Base-by-base conservation (phyloP, 495 filamentous ascomycete species). In the Aspergillus coremiiformis region DNA sequence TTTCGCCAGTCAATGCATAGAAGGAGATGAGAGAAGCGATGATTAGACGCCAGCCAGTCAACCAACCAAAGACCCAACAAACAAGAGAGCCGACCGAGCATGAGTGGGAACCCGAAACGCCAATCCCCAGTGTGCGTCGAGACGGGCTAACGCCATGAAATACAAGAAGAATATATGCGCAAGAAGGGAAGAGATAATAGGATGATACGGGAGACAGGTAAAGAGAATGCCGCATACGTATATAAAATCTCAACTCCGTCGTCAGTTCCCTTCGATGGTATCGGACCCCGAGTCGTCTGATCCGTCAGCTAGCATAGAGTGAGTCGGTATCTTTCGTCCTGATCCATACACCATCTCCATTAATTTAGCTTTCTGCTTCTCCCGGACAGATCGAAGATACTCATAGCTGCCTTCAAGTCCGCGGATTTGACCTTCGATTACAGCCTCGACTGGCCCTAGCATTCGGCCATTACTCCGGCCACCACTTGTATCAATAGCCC, bases 341-440 rank as follows among this genome's bases (percentile, higher is more conserved):
- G 78, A 72, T 1, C 85, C 86, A 68, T 86, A 91, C 2, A 90
- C 66, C 70, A 84, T 78, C 72, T 91, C 86, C 80, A 95, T 79
- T 56, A 91, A 67, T 70, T 85, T 90, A 24, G 80, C 76, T 72
- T 90, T 94, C 73, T 95, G 90, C 51, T 76, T 77, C 60, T 85
- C 79, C 47, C 90, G 75, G 17, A 90, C 79, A 5, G 74, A 76
- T 44, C 83, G 83, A 4, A 96, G 72, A 61, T 91, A 85, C 17
- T 79, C 74, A 48, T 89, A 87, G 8, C 85, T 89, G 19, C 84
- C 83, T 49, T 91, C 86, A 26, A 96, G 64, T 0, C 90, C 89
- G 8, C 74, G 66, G 49, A 96, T 89, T 69, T 96, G 90, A 56
- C 89, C 87, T 50, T 92, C 87, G 14, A 96, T 78, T 12, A 76